Evolutionary conservation across 805 yeast species (phyloP).

Genomic region (Lachancea mirantina): DNA sequence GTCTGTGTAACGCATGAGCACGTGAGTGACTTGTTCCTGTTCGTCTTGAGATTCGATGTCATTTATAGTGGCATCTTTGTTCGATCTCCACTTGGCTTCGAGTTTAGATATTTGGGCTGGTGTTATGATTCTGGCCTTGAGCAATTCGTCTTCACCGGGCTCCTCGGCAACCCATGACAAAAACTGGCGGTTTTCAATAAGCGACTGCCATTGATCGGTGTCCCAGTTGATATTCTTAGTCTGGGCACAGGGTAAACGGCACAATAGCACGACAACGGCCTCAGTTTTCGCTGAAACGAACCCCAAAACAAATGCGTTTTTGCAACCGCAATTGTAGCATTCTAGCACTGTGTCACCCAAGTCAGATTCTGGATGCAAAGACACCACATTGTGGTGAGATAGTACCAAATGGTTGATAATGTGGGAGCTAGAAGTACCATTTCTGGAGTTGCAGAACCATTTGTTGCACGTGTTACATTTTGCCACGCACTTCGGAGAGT

Average conservation of each 20-base stretch:
- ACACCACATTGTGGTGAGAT: conserved; percentile 66
- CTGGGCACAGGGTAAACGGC: conserved; percentile 85
- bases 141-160: conserved; percentile 58
- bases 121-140: conserved; percentile 50
- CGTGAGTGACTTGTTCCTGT: conserved; percentile 59
- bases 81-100: conserved; percentile 76
- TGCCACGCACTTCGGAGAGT: conserved; percentile 55
- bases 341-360: conserved; percentile 83
- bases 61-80: conserved; percentile 61
- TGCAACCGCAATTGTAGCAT: conserved; percentile 84
- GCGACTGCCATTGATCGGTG: conserved; percentile 76
- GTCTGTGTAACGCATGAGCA: conserved; percentile 68
- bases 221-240: conserved; percentile 77
- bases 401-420: conserved; percentile 79
- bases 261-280: conserved; percentile 76
- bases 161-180: conserved; percentile 73
- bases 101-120: conserved; percentile 60
- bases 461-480: conserved; percentile 69
- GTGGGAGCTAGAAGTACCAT: conserved; percentile 59
- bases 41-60: conserved; percentile 51
- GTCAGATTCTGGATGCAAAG: conserved; percentile 72
- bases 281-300: conserved; percentile 83
- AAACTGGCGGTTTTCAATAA: conserved; percentile 72
- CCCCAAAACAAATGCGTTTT: conserved; percentile 74
- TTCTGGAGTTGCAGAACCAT: conserved; percentile 85